These are phyloP conservation scores for Solanum pennellii DNA, from an alignment of 257 asterid genomes.

Conservation along the genomic window DNA sequence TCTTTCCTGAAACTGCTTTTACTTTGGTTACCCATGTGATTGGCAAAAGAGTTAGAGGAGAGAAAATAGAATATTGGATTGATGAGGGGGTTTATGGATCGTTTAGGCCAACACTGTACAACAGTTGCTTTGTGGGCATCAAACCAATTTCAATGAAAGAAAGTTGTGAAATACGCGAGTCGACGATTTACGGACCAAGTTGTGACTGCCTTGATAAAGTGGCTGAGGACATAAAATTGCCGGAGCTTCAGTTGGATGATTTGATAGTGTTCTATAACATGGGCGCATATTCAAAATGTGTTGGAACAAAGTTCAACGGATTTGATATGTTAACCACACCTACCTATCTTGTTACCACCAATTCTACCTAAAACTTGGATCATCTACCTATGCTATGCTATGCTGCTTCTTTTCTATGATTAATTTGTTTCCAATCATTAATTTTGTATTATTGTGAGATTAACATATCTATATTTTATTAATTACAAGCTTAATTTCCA, in stretches of 20 bases:
- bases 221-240: neutral
- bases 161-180: neutral
- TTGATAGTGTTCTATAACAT: conserved; percentile 3
- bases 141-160: neutral
- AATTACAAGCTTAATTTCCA: too few species aligned
- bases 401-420: too few species aligned
- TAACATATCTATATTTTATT: too few species aligned
- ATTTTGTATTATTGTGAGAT: too few species aligned
- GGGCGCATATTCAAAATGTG: neutral
- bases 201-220: neutral
- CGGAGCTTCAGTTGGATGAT: conserved; percentile 4
- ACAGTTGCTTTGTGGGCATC: neutral
- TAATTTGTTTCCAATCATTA: too few species aligned
- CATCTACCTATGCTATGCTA: too few species aligned
- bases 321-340: neutral
- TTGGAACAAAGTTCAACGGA: neutral
- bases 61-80: conserved; percentile 3
- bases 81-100: conserved; percentile 7
- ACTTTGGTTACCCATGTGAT: neutral
- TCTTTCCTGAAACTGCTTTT: neutral
- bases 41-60: conserved; percentile 1
- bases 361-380: neutral
- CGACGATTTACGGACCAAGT: neutral
- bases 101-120: conserved; percentile 1
- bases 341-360: neutral